Evolutionary conservation across 805 yeast genomes (phyloP), one percentile per base, ranked within the genome.

Genomic region (Cyberlindnera subsufficiens): DNA sequence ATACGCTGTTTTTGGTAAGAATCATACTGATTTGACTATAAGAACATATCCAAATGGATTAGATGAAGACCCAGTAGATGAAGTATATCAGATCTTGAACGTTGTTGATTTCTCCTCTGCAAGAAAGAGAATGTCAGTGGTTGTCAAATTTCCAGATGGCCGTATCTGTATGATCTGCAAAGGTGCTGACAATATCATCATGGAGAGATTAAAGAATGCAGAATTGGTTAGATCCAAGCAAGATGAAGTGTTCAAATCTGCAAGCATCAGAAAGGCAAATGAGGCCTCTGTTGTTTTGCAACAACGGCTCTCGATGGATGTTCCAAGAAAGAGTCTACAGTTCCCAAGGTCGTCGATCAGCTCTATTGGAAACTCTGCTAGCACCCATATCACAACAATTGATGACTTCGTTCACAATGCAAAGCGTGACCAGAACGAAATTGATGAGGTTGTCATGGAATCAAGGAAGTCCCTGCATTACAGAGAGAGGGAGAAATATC

Each of bases 101-200:
- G 75, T 77, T 2, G 81, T 93, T 44, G 97, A 91, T 44, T 93
- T 93, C 57, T 72, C 91, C 0, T 86, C 96, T 1, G 68, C 80
- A 4, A 78, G 99, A 56, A 93, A 93, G 64, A 75, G 99, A 58
- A 93, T 93, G 99, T 87, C 97, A 0, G 78, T 86, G n/a, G 60
- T 91, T 9, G 81, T 89, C 1, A 72, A 66, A 46, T 78, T 86
- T 52, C 96, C 97, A 0, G 84, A 86, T 58, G 77, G 77, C 6
- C 73, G 84, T 45, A 73, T 89, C 18, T 78, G 91, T 37, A 57
- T 93, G 49, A 67, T 93, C 35, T 88, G 96, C 64, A 93, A 93
- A 64, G 99, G 99, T 42, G 99, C 99, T 2, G 99, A 93, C 61
- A 87, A 87, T 55, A 75, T 91, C 10, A 86, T 93, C 38, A 60